Evolutionary conservation across 768 basidiomycete genomes (phyloP), one percentile per base, ranked within the genome.

Genomic region (Exsudoporus frostii): DNA sequence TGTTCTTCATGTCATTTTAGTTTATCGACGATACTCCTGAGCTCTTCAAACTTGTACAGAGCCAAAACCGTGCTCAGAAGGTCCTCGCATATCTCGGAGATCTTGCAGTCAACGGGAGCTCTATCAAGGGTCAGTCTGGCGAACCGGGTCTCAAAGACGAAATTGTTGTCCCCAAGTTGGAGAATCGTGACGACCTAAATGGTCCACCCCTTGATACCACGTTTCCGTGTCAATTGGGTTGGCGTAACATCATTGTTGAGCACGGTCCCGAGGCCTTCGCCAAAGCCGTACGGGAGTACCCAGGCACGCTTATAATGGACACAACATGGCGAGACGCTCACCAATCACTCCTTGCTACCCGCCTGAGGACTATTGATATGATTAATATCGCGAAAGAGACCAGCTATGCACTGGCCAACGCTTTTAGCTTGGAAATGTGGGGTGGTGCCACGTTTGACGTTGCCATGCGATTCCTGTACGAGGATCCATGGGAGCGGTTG

Each of bases 11-110:
- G 33, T 30, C 13, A 11, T 44, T 46, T 9, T 63, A 93, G 91
- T 98, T 99, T 79, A 98, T 99, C 72, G 97, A 99, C 65, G 97
- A 99, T 72, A 98, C 96, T 1, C 95, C 93, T n/a, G 94, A 98
- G 67, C 84, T 99, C 57, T 99, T 98, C 86, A 97, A 95, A 73
- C 84, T 99, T 51, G 95, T 99, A 7, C 90, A 92, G 65, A 93
- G 88, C 62, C 95, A 95, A 74, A 99, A 99, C 74, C 90, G 97
- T 73, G 97, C 97, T 4, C 95, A 98, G 74, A 98, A 98, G 71
- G 76, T 99, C 50, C 80, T 99, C 42, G 88, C 93, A 7, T 99
- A 98, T 73, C 87, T 99, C 33, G 97, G 97, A 56, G 97, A 99
- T 69, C 81, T 99, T 39, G 91, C 92, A 46, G 97, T 99, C 75